Evolutionary conservation across 2,329 filamentous ascomycete species (phyloP), one percentile per base, ranked within the genome.

Genomic region (Trichoderma citrinoviride): DNA sequence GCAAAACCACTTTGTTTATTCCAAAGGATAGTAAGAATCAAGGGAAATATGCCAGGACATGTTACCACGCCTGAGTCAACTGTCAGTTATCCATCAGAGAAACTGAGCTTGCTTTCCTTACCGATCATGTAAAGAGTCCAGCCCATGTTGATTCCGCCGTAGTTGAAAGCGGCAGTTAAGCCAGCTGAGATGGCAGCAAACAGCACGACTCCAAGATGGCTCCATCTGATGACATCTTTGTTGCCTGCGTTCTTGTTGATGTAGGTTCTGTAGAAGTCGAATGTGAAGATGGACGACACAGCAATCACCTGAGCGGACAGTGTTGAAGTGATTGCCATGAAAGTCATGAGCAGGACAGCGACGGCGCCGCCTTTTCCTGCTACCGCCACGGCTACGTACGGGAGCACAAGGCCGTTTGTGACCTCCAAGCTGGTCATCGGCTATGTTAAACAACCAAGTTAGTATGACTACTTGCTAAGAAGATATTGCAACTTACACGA

Each of bases 61-160:
- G 57, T 61, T 3, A 61, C 57, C 3, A 61, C 57, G 21, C 57
- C 57, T 61, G 27, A 1, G 3, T 29, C 1, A 5, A n/a, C 1
- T 4, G 19, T 61, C 7, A 61, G 37, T 23, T 14, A 44, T 6
- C 3, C 12, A 1, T 33, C 4, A 6, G 12, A 7, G 3, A 6
- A 17, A 14, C 1, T 1, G 17, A 17, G 10, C 7, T n/a, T 5
- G 14, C 1, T 41, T 43, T 7, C 5, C 47, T 47, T 62, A 55
- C 60, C 60, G 27, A 62, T 62, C 60, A 62, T 62, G 25, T 62
- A 62, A 0, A 62, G 15, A 8, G 60, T 62, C 50, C 60, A 62
- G 0, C 60, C 60, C 60, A 62, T 62, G 17, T 54, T 55, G 12
- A 55, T 62, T 1, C 60, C 60, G 7, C 46, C 60, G 4, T 62